A percentile compares a stretch with the other conserved stretches of the same genome.
phyloP scores from a whole-genome alignment of 2,329 filamentous ascomycete genomes.

The Pyricularia sp. region DNA sequence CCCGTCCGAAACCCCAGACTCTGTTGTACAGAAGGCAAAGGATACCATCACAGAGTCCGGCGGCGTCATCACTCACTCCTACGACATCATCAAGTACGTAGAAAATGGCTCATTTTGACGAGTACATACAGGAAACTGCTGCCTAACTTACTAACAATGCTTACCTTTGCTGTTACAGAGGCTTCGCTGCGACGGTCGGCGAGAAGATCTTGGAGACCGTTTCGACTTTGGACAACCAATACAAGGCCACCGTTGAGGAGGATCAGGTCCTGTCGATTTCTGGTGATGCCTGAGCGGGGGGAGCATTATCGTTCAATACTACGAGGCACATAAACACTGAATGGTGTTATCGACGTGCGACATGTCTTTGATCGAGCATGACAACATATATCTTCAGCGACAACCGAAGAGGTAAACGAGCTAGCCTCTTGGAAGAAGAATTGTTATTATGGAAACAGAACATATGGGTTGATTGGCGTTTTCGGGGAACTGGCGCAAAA shows the following conservation, averaged over 20 bases:
- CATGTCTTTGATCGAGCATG: neutral
- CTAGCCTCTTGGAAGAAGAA: neutral
- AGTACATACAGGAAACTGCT: neutral
- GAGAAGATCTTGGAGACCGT: constrained; percentile 60
- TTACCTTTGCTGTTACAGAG: constrained; percentile 36
- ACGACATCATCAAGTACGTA: constrained; percentile 56
- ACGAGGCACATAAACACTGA: neutral
- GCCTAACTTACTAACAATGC: neutral
- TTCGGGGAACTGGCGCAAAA: neutral
- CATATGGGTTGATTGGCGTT: neutral
- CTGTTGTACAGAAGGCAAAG: constrained; percentile 62
- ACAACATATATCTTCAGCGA: neutral
- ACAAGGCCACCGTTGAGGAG: constrained; percentile 63
- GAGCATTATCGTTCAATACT: neutral
- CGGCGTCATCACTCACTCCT: constrained; percentile 72
- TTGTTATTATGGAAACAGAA: neutral
- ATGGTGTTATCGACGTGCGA: neutral
- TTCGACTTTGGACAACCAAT: constrained; percentile 48
- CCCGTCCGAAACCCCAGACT: constrained; percentile 56
- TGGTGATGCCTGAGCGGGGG: neutral
- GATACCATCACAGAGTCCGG: constrained; percentile 59
- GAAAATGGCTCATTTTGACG: neutral
- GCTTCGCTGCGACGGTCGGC: constrained; percentile 67
- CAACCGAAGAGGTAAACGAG: neutral
- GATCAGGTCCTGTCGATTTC: constrained; percentile 55